Evolutionary conservation across 179 eudicot genomes (phyloP), one percentile per base, ranked within the genome.

Genomic region (Silene noctiflora): DNA sequence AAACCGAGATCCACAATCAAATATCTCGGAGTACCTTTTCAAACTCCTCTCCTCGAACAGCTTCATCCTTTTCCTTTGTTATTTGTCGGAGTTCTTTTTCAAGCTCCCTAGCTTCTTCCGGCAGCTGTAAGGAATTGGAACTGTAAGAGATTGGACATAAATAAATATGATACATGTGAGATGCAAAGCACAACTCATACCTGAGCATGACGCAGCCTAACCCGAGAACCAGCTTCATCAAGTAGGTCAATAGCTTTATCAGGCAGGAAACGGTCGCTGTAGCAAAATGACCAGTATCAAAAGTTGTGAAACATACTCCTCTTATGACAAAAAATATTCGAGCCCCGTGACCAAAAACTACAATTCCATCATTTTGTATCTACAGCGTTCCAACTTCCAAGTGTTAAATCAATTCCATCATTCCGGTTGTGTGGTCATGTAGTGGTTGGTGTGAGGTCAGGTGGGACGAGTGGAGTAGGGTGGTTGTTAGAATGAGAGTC

Each of bases 181-280:
- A 51, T 33, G 62, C 63, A 44, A 17, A 73, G 3, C 42, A 58
- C 53, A 67, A 14, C 53, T 25, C 62, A 39, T 75, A 91, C 97
- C 91, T 89, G 87, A 1, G 96, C 92, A 86, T 91, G 94, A 68
- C 89, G 88, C 86, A 96, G 87, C 27, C 94, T 84, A 77, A 96
- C 98, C 39, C 94, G 89, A 77, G 99, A 93, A 81, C 99, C 99
- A 85, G 99, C 98, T 79, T 96, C 98, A 71, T 96, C 98, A 81
- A 96, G 80, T 74, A 96, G 92, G 84, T 93, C 98, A 76, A 96
- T 96, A 25, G 46, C 46, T 39, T 39, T 39, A 39, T 39, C 46
- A 39, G 46, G 46, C 46, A 39, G 46, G 46, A 39, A 96, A 2
- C 99, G 92, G 67, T 96, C 99, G 83, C 99, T 93, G 89, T 72